Evolutionary conservation across 768 basidiomycete genomes (phyloP), one percentile per base, ranked within the genome.

Genomic region (Naganishia randhawae): DNA sequence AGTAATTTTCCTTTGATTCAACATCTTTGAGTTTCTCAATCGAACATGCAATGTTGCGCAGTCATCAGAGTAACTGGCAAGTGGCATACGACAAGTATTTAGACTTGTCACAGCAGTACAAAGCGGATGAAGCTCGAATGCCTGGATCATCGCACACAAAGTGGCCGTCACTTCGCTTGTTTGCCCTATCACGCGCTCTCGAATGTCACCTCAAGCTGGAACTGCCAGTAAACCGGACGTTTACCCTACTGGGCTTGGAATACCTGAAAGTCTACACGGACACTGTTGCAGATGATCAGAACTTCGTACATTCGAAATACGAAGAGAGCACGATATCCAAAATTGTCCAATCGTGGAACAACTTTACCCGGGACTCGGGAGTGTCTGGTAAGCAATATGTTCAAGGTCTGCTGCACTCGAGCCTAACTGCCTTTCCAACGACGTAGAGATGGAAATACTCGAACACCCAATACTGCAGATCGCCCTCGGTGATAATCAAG

Each of bases 391-490:
- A 61, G 57, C 54, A 32, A 6, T 7, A 9, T 4, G 14, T 19
- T 32, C 16, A 33, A 11, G 22, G 13, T 37, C 22, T 39, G 33
- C 13, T 10, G 31, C 19, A 22, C 31, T 16, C 10, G 25, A 0
- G 22, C 27, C 37, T 61, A 35, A 61, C 19, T 22, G 11, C n/a
- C 3, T 41, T 33, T 16, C 37, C 10, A 6, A 51, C 19, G 5
- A 4, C 35, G 11, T 37, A 69, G 68, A 69, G 13, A 41, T 69
- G 41, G 63, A 65, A 39, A 53, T 65, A 5, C 45, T 62, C 10
- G 87, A 88, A 68, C 89, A 94, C 79, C 86, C 90, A 10, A 84
- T 84, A 3, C 76, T 92, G 33, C 84, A 85, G 25, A 73, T 92
- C 42, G 76, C 80, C 8, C 79, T 89, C 4, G 73, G 81, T 0